Evolutionary conservation across 192 early-diverging fungal species (phyloP), one percentile per base, ranked within the genome.

Genomic region (Ramicandelaber brevisporus): DNA sequence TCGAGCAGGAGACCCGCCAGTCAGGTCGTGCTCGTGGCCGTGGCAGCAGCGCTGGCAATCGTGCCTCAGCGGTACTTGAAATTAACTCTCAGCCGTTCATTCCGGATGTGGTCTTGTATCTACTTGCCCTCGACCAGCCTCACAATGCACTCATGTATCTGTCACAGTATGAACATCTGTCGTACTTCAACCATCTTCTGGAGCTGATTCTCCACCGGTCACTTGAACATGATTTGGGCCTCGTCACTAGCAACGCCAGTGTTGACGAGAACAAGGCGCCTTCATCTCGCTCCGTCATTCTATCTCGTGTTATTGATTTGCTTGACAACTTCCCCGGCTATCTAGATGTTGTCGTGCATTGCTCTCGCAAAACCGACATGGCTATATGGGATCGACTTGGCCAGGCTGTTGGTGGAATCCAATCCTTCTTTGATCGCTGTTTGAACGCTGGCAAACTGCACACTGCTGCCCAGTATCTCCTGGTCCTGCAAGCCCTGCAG

Each of bases 351-450:
- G 78, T 98, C 43, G 85, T 83, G 6, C 73, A 80, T 17, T 95
- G 89, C 42, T 89, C 93, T 4, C 55, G 93, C 33, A 98, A 98
- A 44, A 80, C 81, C n/a, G 93, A 98, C 44, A 72, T 80, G 0
- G 63, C 82, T 8, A 55, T 84, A 20, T 98, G 93, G 93, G 57
- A 67, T 11, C 69, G 67, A 26, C 59, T 95, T 27, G 95, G 95
- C 51, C 54, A 59, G 2, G 64, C 72, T 33, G 72, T 82, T 1
- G 93, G 84, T 6, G 73, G 86, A 15, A 72, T 80, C 1, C 69
- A 71, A 22, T 58, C 50, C 13, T 60, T 98, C 22, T 97, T 92
- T 48, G 58, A 74, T 61, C 43, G 53, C 35, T 90, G 78, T 29
- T 40, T 98, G 41, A 61, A 50, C 4, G 44, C 50, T 25, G 64